A percentile compares a stretch with the other conserved stretches of the same genome.
Conservation (phyloP, 169 alveolate genomes). For the Cryptosporidium xiaoi region DNA sequence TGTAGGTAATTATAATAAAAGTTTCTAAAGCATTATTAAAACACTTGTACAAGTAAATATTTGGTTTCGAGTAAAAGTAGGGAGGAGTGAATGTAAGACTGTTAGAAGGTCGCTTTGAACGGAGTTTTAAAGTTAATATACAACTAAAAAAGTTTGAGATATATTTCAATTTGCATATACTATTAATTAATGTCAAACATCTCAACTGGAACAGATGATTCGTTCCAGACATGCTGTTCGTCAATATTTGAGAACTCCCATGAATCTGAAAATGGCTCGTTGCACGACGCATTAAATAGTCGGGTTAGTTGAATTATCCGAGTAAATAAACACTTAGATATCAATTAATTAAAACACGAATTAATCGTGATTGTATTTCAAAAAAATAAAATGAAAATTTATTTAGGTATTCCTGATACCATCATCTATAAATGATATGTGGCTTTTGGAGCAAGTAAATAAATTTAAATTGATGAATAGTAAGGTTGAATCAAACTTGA, state of each 20-base stretch:
- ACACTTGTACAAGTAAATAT: too few species aligned
- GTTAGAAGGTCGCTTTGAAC: too few species aligned
- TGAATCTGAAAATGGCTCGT: conserved; percentile 19
- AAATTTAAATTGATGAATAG: conserved; percentile 21
- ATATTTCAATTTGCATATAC: too few species aligned
- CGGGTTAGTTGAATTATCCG: conserved; percentile 24
- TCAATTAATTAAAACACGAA: background rate
- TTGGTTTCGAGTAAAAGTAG: too few species aligned
- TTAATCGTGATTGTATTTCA: background rate
- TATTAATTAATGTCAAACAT: conserved; percentile 2
- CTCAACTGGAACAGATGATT: conserved; percentile 40
- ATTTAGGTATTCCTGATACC: conserved; percentile 33
- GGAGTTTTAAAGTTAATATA: too few species aligned
- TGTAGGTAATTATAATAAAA: too few species aligned
- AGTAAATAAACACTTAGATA: too few species aligned
- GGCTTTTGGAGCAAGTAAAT: conserved; percentile 25
- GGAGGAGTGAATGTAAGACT: too few species aligned
- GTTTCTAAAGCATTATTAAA: too few species aligned
- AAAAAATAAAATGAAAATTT: background rate
- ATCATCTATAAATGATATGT: conserved; percentile 21
- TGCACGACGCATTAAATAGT: conserved; percentile 45
- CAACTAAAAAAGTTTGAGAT: too few species aligned
- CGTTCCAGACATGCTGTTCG: conserved; percentile 50
- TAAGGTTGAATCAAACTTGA: background rate
- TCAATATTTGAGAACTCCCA: conserved; percentile 52